Evolutionary conservation across 2,329 filamentous ascomycete species (phyloP).

Genomic region (Ciborinia camelliae): DNA sequence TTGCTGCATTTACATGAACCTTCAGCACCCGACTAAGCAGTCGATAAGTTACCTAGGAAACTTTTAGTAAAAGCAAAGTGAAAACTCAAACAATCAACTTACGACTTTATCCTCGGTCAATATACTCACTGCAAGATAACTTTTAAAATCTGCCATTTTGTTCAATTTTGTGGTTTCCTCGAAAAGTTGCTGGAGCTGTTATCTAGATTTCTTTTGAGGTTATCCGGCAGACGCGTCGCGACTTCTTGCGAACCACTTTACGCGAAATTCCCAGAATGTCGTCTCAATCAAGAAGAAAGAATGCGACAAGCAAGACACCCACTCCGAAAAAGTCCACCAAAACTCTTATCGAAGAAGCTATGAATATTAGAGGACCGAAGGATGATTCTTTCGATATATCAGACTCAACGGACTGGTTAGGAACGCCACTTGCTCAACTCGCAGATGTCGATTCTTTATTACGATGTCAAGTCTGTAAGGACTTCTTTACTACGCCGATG

Average conservation of each 20-base stretch:
- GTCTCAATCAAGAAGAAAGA: constrained; percentile 4
- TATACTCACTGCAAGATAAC: constrained; percentile 37
- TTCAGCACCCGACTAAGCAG: constrained; percentile 77
- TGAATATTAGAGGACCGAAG: constrained; percentile 20
- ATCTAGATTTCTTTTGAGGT: constrained; percentile 17
- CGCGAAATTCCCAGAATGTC: constrained; percentile 28
- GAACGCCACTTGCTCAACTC: constrained; percentile 64
- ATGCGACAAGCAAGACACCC: constrained; percentile 21
- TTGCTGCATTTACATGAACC: constrained; percentile 81
- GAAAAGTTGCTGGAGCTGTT: constrained; percentile 7
- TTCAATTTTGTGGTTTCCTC: constrained; percentile 17
- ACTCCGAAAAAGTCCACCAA: background rate
- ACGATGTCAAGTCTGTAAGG: constrained; percentile 96
- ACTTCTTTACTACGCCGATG: constrained; percentile 93
- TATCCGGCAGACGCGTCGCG: constrained; percentile 14
- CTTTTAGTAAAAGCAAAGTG: constrained; percentile 8
- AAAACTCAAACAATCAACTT: constrained; percentile 17
- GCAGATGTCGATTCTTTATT: constrained; percentile 76
- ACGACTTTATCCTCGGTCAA: constrained; percentile 38
- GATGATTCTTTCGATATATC: constrained; percentile 47
- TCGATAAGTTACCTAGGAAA: constrained; percentile 77
- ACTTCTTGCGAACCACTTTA: constrained; percentile 29
- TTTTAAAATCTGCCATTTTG: constrained; percentile 37
- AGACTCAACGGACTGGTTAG: constrained; percentile 83
- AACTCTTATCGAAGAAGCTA: constrained; percentile 7